Percentiles rank a stretch among this genome's conserved stretches.
Evolutionary conservation across 495 filamentous ascomycete genomes (phyloP).

Genomic region (Lepraria neglecta): DNA sequence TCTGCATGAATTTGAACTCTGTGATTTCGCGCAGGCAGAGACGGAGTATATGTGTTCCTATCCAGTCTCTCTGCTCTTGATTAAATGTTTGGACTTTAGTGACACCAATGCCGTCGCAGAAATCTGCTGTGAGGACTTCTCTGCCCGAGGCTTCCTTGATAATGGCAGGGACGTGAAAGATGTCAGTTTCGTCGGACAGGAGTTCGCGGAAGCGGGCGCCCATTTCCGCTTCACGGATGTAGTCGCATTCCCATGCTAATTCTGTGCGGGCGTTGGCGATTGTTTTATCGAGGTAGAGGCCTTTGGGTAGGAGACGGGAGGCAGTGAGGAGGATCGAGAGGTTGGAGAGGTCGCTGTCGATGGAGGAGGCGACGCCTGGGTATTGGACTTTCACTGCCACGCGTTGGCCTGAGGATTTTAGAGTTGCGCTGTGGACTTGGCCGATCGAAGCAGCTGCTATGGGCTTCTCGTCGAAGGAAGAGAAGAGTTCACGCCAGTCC

Average conservation of each 20-base stretch:
- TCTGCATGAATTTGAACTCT: slow-evolving; percentile 97
- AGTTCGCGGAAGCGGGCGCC: slow-evolving; percentile 66
- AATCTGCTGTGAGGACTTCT: slow-evolving; percentile 88
- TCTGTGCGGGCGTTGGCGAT: slow-evolving; percentile 94
- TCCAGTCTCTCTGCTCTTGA: slow-evolving; percentile 81
- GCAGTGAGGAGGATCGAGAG: slow-evolving; percentile 84
- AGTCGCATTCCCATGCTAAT: slow-evolving; percentile 96
- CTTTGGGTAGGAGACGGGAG: slow-evolving; percentile 80
- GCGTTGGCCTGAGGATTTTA: slow-evolving; percentile 64
- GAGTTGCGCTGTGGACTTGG: slow-evolving; percentile 81
- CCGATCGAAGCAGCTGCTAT: slow-evolving; percentile 97
- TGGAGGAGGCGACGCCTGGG: slow-evolving; percentile 90
- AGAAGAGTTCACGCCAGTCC: slow-evolving; percentile 80
- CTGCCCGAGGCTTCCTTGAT: slow-evolving; percentile 74
- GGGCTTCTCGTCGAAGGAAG: slow-evolving; percentile 79
- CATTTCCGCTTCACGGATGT: slow-evolving; percentile 77
- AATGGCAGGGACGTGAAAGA: slow-evolving; percentile 74
- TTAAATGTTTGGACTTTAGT: slow-evolving; percentile 69
- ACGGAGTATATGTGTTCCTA: slow-evolving; percentile 83
- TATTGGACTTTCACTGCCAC: slow-evolving; percentile 98
- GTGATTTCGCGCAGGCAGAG: slow-evolving; percentile 89
- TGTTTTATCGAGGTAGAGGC: slow-evolving; percentile 90
- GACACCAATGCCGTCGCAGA: slow-evolving; percentile 80
- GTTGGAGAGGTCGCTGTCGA: slow-evolving; percentile 92
- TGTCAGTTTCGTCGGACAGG: slow-evolving; percentile 58